A percentile compares a stretch with the other conserved stretches of the same genome.
These are phyloP conservation scores for Phytophthora capsici DNA, from an alignment of 352 stramenopile genomes.

Conservation along the genomic window DNA sequence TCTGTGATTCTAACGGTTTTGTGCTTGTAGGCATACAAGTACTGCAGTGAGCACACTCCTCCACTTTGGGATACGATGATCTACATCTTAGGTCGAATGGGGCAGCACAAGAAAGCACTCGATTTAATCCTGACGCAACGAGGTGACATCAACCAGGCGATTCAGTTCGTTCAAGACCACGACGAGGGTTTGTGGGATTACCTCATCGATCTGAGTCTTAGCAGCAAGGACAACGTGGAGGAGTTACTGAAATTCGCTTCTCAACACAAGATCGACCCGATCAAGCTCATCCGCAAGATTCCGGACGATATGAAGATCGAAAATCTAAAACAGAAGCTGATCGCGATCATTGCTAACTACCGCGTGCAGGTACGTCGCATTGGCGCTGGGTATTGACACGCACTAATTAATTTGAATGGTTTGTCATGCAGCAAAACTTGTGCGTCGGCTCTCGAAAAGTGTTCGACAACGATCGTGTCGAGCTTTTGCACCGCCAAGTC, in stretches of 20 bases:
- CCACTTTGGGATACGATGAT: slow-evolving; percentile 89
- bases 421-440: slow-evolving; percentile 64
- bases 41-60: slow-evolving; percentile 74
- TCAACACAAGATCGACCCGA: slow-evolving; percentile 86
- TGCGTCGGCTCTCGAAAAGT: slow-evolving; percentile 79
- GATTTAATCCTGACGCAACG: slow-evolving; percentile 86
- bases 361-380: slow-evolving; percentile 65
- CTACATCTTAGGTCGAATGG: slow-evolving; percentile 87
- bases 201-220: slow-evolving; percentile 81
- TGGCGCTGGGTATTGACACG: neutral
- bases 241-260: slow-evolving; percentile 73
- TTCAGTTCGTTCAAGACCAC: slow-evolving; percentile 85
- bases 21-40: slow-evolving; percentile 66
- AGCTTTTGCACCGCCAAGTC: slow-evolving; percentile 74
- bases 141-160: slow-evolving; percentile 81
- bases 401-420: neutral
- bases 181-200: slow-evolving; percentile 85
- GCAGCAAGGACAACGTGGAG: slow-evolving; percentile 78
- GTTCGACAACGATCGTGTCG: slow-evolving; percentile 79
- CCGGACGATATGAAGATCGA: slow-evolving; percentile 85
- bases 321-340: slow-evolving; percentile 80
- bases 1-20: slow-evolving; percentile 3
- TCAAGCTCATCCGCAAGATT: slow-evolving; percentile 88
- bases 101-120: slow-evolving; percentile 85
- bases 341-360: slow-evolving; percentile 84